Evolutionary conservation across 2,329 filamentous ascomycete species (phyloP).

Genomic region (Chalaropsis thielavioides): DNA sequence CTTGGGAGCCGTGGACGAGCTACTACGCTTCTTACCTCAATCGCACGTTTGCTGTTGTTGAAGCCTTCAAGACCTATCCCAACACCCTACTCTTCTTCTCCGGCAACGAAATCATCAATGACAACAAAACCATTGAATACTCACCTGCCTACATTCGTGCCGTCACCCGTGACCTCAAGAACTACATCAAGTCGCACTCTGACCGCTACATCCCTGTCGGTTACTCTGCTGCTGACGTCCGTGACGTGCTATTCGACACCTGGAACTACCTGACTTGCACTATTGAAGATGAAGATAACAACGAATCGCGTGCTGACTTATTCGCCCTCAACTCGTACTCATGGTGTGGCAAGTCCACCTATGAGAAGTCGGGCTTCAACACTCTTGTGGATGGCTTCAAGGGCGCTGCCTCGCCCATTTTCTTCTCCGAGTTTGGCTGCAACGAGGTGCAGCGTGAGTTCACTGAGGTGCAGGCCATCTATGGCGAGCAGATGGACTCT

Average conservation of each 20-base stretch:
- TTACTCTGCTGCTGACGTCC: slow-evolving; percentile 70
- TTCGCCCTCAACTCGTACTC: slow-evolving; percentile 64
- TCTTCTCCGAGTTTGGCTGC: slow-evolving; percentile 74
- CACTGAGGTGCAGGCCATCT: slow-evolving; percentile 60
- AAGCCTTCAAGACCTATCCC: slow-evolving; percentile 52
- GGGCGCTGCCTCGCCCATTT: slow-evolving; percentile 54
- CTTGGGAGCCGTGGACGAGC: slow-evolving; percentile 40
- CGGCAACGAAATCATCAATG: slow-evolving; percentile 64
- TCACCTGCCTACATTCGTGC: slow-evolving; percentile 61
- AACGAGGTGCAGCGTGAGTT: slow-evolving; percentile 58
- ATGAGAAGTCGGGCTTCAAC: slow-evolving; percentile 47
- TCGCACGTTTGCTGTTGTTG: slow-evolving; percentile 51
- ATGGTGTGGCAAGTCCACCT: slow-evolving; percentile 54
- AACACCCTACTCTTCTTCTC: slow-evolving; percentile 63
- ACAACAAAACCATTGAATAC: slow-evolving; percentile 41
- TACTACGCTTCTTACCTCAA: slow-evolving; percentile 49
- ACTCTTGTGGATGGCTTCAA: slow-evolving; percentile 50
- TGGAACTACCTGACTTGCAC: slow-evolving; percentile 64
- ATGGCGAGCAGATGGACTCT: slow-evolving; percentile 52
- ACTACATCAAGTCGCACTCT: slow-evolving; percentile 59
- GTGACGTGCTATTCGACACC: slow-evolving; percentile 55
- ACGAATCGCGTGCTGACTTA: slow-evolving; percentile 54
- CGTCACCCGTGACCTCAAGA: slow-evolving; percentile 65
- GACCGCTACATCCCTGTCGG: slow-evolving; percentile 59
- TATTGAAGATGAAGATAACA: slow-evolving; percentile 35